phyloP scores from a whole-genome alignment of 371 early-diverging fungal species.

The Dichotomocladium elegans region DNA sequence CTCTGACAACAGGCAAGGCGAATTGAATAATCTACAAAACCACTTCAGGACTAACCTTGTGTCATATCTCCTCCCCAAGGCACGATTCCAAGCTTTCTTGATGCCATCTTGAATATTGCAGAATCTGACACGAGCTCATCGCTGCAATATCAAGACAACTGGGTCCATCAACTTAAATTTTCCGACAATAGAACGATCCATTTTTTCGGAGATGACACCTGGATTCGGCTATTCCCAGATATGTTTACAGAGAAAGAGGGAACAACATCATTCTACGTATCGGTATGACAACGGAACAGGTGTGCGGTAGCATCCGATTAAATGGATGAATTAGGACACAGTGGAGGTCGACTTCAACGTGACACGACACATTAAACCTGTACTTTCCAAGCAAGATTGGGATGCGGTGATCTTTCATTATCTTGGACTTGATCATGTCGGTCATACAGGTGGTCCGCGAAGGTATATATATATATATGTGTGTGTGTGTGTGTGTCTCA shows the following conservation, averaged over 20 bases:
- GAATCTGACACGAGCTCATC: constrained; percentile 80
- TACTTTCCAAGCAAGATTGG: constrained; percentile 65
- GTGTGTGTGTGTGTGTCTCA: no score
- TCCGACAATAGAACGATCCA: constrained; percentile 54
- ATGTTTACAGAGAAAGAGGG: constrained; percentile 66
- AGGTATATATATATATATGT: constrained; percentile 23
- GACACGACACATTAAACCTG: constrained; percentile 70
- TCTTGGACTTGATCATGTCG: constrained; percentile 94
- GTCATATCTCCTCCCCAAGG: constrained; percentile 15
- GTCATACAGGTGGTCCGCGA: constrained; percentile 86
- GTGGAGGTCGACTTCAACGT: constrained; percentile 78
- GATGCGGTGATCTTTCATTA: constrained; percentile 87
- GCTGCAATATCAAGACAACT: constrained; percentile 63
- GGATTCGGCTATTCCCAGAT: constrained; percentile 83
- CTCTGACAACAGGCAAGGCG: constrained; percentile 83
- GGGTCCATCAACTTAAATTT: constrained; percentile 65
- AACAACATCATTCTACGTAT: constrained; percentile 78
- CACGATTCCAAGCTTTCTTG: constrained; percentile 66
- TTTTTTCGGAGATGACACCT: constrained; percentile 96
- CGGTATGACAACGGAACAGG: constrained; percentile 27
- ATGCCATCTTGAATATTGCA: constrained; percentile 79
- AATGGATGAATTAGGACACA: constrained; percentile 51
- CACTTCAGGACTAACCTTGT: not conserved
- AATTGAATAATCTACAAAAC: constrained; percentile 37
- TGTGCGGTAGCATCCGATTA: not conserved